Evolutionary conservation across 1,284 basidiomycete genomes (phyloP), one percentile per base, ranked within the genome.

Genomic region (Apiotrichum brassicae): DNA sequence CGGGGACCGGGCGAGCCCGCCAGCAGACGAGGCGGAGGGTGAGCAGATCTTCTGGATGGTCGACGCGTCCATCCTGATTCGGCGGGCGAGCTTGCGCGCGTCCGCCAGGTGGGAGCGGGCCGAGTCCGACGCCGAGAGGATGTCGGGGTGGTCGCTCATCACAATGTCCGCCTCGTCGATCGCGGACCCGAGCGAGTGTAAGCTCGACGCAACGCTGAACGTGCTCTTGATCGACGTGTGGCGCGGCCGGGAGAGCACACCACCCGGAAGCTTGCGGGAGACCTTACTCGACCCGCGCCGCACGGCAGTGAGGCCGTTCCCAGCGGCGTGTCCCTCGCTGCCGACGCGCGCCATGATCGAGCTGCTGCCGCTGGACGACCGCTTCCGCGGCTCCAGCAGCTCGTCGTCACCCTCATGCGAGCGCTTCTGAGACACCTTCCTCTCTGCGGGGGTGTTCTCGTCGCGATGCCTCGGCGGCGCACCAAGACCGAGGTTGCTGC

Each of bases 1-100:
- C 1, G 75, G 74, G 3, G 74, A 75, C 8, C 75, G 60, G 4
- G 74, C 68, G 22, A 76, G 35, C 6, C 39, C 45, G 3, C 39
- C 26, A 7, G 33, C n/a, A 16, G 13, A 11, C 5, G 42, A 7
- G 8, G 23, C 48, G 9, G 33, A 12, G 24, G 14, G 41, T 14
- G 18, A 22, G 19, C 26, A 39, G 4, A 11, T 48, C 41, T 56
- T 52, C 43, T 36, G 34, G 43, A 51, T 20, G 2, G 24, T 42
- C 14, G 36, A 22, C 11, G 48, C 45, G 16, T 50, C 45, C 26
- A 47, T 43, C 16, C 48, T 28, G 14, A 56, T 25, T 0, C 41
- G 30, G 5, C 54, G 50, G 1, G 55, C 46, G 3, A 50, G 46
- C 32, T 50, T 56, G 16, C 51, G 37, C 1, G 55, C 51, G 9